phyloP scores from a whole-genome alignment of 2,329 filamentous ascomycete genomes.

The Knufia fluminis region DNA sequence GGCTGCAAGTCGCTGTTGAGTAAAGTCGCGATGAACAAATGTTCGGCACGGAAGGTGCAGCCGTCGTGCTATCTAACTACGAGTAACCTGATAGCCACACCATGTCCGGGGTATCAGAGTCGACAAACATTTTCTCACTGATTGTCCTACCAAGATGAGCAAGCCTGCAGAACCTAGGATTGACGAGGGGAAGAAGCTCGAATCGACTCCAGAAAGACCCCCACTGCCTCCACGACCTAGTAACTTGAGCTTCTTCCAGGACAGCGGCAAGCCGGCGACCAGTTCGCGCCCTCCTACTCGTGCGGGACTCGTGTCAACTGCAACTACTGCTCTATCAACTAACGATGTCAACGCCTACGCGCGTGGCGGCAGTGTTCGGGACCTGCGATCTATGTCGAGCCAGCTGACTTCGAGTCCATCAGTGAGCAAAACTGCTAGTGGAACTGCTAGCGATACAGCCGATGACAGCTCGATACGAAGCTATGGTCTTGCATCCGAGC shows the following conservation, averaged over 20 bases:
- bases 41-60: background rate
- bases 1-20: background rate
- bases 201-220: conserved; percentile 32
- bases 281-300: conserved; percentile 27
- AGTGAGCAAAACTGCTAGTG: conserved; percentile 32
- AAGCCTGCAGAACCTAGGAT: background rate
- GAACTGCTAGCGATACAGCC: conserved; percentile 41
- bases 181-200: conserved; percentile 18
- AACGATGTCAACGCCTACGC: conserved; percentile 71
- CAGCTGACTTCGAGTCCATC: conserved; percentile 25
- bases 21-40: background rate
- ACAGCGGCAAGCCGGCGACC: conserved; percentile 12
- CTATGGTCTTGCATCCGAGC: conserved; percentile 45
- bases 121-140: background rate
- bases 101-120: background rate
- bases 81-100: background rate
- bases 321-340: conserved; percentile 77
- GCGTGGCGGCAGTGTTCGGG: conserved; percentile 50
- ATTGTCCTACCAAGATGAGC: conserved; percentile 1
- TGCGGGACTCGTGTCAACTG: conserved; percentile 45
- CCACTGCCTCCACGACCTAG: conserved; percentile 39
- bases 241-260: conserved; percentile 24
- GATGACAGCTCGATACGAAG: conserved; percentile 44
- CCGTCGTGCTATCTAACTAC: background rate
- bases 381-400: conserved; percentile 52